phyloP scores from a whole-genome alignment of 2,329 filamentous ascomycete species.

The Aspergillus phoenicis region DNA sequence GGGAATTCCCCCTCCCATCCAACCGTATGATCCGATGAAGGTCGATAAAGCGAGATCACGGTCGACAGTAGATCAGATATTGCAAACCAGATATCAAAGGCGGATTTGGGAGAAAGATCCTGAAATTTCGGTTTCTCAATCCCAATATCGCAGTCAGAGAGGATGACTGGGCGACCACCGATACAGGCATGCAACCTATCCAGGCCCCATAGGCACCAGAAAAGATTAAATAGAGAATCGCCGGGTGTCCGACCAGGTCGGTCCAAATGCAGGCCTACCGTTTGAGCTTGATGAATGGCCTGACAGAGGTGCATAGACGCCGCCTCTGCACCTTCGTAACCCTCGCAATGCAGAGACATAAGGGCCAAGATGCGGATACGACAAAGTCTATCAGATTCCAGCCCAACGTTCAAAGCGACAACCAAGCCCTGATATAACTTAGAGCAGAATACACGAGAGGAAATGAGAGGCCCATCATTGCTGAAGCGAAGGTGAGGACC shows the following conservation, averaged over 20 bases:
- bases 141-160: constrained; percentile 45
- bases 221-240: constrained; percentile 36
- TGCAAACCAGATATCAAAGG: constrained; percentile 43
- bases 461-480: constrained; percentile 33
- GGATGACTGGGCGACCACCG: constrained; percentile 42
- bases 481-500: constrained; percentile 34
- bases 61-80: constrained; percentile 42
- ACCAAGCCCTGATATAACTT: constrained; percentile 42
- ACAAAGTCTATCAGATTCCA: constrained; percentile 41
- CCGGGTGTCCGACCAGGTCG: constrained; percentile 34
- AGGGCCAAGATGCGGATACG: constrained; percentile 43
- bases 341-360: constrained; percentile 46
- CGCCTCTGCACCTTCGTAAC: constrained; percentile 43
- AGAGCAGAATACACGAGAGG: constrained; percentile 42
- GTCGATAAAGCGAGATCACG: constrained; percentile 45
- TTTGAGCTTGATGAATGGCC: constrained; percentile 46
- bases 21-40: constrained; percentile 34
- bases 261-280: constrained; percentile 43
- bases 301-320: constrained; percentile 44
- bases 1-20: constrained; percentile 46
- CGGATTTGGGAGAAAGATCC: constrained; percentile 18
- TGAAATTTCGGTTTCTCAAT: constrained; percentile 33
- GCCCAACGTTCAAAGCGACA: constrained; percentile 40
- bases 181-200: constrained; percentile 47
- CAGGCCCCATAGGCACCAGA: constrained; percentile 46